phyloP scores from a whole-genome alignment of 2,329 filamentous ascomycete genomes.

The Alternaria triticina region DNA sequence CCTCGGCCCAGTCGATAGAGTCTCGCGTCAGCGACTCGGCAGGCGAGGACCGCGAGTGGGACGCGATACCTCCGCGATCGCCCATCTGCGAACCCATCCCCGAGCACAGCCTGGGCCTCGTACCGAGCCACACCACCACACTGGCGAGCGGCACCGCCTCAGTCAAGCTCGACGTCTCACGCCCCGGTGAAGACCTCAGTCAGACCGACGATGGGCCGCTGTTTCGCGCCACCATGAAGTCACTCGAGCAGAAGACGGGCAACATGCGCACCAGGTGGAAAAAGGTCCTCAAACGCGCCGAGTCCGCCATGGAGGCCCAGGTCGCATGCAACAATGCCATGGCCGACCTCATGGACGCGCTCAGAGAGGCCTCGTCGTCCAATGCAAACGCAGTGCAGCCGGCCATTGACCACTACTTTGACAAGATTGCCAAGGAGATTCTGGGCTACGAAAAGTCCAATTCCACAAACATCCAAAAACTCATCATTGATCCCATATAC shows the following conservation, averaged over 20 bases:
- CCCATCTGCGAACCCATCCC: conserved; percentile 57
- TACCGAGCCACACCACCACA: conserved; percentile 50
- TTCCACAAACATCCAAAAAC: conserved; percentile 80
- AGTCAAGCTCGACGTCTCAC: conserved; percentile 87
- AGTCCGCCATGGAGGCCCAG: conserved; percentile 82
- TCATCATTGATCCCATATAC: conserved; percentile 91
- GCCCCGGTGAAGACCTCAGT: conserved; percentile 81
- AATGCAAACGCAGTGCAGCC: conserved; percentile 98
- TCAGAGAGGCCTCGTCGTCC: conserved; percentile 85
- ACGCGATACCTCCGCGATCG: conserved; percentile 53
- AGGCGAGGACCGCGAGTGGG: conserved; percentile 51
- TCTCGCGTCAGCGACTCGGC: conserved; percentile 80
- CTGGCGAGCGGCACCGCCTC: conserved; percentile 37
- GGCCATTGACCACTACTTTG: conserved; percentile 96
- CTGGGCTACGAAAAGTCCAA: conserved; percentile 86
- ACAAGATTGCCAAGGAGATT: conserved; percentile 93
- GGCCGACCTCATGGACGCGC: conserved; percentile 78
- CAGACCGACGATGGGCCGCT: conserved; percentile 89
- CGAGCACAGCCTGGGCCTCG: conserved; percentile 54
- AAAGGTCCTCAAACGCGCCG: conserved; percentile 92
- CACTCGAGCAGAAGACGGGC: conserved; percentile 93
- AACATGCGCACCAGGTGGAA: conserved; percentile 96
- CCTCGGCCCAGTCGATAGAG: conserved; percentile 86
- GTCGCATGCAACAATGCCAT: conserved; percentile 85
- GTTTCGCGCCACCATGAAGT: conserved; percentile 96